Base-by-base conservation (phyloP, 1,284 basidiomycete genomes). In the Ceraceosorus bombacis region DNA sequence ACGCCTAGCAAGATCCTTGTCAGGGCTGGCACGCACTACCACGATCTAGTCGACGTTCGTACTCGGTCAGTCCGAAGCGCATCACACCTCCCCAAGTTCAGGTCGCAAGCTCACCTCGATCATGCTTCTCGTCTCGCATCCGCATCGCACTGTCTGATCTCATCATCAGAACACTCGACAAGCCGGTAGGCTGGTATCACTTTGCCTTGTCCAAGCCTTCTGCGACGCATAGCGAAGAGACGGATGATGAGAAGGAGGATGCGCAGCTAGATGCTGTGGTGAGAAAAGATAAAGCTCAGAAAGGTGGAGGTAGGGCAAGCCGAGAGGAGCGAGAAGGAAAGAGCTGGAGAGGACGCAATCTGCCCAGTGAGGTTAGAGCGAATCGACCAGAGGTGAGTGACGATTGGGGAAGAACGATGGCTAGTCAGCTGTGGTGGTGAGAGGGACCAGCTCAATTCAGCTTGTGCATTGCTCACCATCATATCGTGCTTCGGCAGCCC, bases 161-260 rank as follows among this genome's bases (percentile, higher is more conserved):
- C 41, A 84, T 88, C n/a, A 82, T 87, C 27, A 84, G 90, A 57
- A 87, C 88, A 38, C 82, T 96, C 53, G 85, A 88, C 50, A 89
- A 91, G 76, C 94, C 95, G 58, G 88, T 91, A 64, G 93, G 95
- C 4, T 98, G 94, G 95, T 86, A 92, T 63, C 87, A 88, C 5
- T 90, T 97, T 69, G 86, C 90, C 64, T 83, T 95, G 3, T 87
- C 79, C n/a, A 87, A 59, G 6, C 53, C 58, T 2, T 64, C 69
- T 15, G 38, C 49, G 49, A 51, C 46, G 0, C 40, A n/a, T 5
- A 49, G 50, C 17, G 63, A 83, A 51, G 88, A 90, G 60, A 88
- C 89, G 56, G 88, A 86, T 1, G 84, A 86, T 58, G 85, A 84
- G 17, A 27, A 27, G 27, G 27, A 27, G 27, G 27, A 27, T 27